Evolutionary conservation across 2,329 filamentous ascomycete genomes (phyloP).

Genomic region (Tolypocladium ophioglossoides): DNA sequence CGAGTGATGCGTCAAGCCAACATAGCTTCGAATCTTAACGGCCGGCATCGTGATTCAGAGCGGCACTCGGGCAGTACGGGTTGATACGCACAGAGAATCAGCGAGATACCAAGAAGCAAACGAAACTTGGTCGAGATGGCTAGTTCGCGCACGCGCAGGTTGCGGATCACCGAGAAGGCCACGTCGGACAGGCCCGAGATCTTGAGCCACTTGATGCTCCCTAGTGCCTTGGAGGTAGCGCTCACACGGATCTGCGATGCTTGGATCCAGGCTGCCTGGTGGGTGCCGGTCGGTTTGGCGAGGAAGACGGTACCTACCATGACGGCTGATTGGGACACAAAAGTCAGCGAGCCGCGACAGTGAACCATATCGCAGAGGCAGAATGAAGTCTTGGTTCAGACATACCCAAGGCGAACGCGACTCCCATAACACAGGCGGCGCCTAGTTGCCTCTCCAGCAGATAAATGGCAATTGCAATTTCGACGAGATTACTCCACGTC

Average conservation of each 20-base stretch:
- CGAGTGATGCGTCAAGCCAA: not conserved
- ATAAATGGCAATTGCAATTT: conserved; percentile 16
- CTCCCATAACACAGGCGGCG: conserved; percentile 29
- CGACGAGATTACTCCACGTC: conserved; percentile 11
- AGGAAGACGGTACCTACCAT: conserved; percentile 20
- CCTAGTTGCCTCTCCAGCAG: conserved; percentile 22
- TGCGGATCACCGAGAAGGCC: conserved; percentile 12
- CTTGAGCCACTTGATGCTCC: conserved; percentile 40
- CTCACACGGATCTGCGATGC: conserved; percentile 38
- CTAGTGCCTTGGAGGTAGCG: conserved; percentile 34
- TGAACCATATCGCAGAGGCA: not conserved
- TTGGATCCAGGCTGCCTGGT: conserved; percentile 36
- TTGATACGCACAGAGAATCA: conserved; percentile 6
- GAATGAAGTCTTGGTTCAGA: not conserved
- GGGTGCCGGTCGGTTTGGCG: conserved; percentile 9
- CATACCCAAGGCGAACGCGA: conserved; percentile 31
- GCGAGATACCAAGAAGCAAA: conserved; percentile 7
- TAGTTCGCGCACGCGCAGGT: conserved; percentile 11
- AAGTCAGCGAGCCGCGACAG: not conserved
- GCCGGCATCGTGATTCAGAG: not conserved
- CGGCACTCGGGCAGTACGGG: not conserved
- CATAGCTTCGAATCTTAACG: not conserved
- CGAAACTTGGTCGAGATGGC: conserved; percentile 11
- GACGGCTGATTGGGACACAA: conserved; percentile 17
- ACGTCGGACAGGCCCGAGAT: conserved; percentile 34